Evolutionary conservation across 306 rosid species (phyloP), one percentile per base, ranked within the genome.

Genomic region (Ammopiptanthus mongolicus): DNA sequence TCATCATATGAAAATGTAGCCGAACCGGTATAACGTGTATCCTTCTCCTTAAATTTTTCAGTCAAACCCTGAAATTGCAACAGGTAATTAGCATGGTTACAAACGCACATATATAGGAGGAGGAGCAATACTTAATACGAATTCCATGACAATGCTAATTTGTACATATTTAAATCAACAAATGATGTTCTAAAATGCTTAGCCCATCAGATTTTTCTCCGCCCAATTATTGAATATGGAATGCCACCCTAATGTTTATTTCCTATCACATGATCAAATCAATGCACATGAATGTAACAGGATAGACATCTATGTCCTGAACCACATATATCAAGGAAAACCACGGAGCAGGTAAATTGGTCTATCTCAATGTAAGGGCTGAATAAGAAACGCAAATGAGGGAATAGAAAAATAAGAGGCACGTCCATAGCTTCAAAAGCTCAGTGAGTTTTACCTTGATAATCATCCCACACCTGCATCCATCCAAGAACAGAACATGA

Each of bases 41-140:
- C 98, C 85, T 90, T 94, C 89, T 87, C 95, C 81, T 91, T 94
- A 52, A 94, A 94, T 31, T 87, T 90, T 44, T 94, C 98, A 0
- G 98, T 94, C 80, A 91, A 78, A 18, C 98, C 96, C 98, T 94
- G 94, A 68, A 91, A 85, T 5, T 71, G 69, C 59, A 58, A 34
- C n/a, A 57, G 18, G 23, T 52, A 41, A 55, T 66, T 10, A 67
- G 73, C 60, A 65, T 33, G 39, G 47, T 66, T 50, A 59, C 8
- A 42, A 57, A 18, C 53, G 21, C 14, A 55, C n/a, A 39, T 13
- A 72, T 3, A 51, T 18, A 55, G 4, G 22, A 14, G 4, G 22
- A 14, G 71, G 64, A 25, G 71, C 17, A 19, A 23, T 48, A 69
- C 28, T 56, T 47, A 28, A 57, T 21, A 41, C 14, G 28, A 18